A percentile compares a stretch with the other conserved stretches of the same genome.
phyloP scores from a whole-genome alignment of 2,329 filamentous ascomycete species.

The Shiraia sp. region DNA sequence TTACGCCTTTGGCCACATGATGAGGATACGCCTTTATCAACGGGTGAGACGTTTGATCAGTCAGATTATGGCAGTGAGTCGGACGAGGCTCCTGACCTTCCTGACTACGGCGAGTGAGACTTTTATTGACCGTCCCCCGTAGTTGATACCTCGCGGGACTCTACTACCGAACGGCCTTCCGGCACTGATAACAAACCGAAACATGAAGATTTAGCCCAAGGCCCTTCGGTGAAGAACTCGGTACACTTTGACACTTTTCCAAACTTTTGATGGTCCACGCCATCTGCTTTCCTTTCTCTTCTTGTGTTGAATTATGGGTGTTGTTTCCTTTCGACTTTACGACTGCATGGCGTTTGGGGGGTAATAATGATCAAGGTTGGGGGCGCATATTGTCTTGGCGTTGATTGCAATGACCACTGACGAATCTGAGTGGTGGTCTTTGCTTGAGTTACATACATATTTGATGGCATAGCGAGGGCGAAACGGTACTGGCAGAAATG shows the following conservation, averaged over 20 bases:
- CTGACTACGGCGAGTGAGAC: conserved; percentile 18
- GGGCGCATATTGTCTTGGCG: neutral
- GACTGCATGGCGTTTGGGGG: neutral
- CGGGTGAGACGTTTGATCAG: conserved; percentile 38
- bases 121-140: conserved; percentile 2
- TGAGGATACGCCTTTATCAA: conserved; percentile 32
- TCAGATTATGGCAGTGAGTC: conserved; percentile 46
- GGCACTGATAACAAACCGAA: too few relatives aligned
- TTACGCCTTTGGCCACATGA: conserved; percentile 32
- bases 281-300: too few relatives aligned
- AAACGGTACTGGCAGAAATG: conserved; percentile 8
- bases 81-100: conserved; percentile 31
- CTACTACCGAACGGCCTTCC: too few relatives aligned
- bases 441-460: conserved; percentile 8
- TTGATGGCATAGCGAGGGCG: conserved; percentile 25
- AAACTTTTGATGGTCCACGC: too few relatives aligned
- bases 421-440: conserved; percentile 1
- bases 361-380: neutral
- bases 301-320: neutral
- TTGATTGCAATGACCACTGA: neutral
- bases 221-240: too few relatives aligned
- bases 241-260: too few relatives aligned
- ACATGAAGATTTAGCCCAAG: too few relatives aligned
- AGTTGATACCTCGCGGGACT: too few relatives aligned
- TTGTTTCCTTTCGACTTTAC: neutral